Conservation (phyloP, 1,284 basidiomycete species). For the Irpex rosettiformis region DNA sequence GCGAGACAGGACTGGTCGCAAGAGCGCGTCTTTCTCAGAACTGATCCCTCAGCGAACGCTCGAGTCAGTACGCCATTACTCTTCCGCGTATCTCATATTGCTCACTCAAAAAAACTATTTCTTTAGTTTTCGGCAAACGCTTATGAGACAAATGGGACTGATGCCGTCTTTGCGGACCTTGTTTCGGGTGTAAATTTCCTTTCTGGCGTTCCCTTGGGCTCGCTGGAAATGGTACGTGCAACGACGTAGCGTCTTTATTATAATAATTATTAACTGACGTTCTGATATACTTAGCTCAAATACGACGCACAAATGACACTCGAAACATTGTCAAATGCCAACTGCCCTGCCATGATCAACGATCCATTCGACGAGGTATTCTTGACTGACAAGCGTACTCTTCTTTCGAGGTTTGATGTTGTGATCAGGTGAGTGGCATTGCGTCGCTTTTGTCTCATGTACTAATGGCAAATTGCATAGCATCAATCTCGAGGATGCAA, state of each 20-base stretch:
- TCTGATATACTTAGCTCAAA: conserved; percentile 59
- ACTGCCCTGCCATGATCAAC: conserved; percentile 31
- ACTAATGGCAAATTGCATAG: conserved; percentile 33
- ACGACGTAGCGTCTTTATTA: neutral
- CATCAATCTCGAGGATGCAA: conserved; percentile 56
- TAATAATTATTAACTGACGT: neutral
- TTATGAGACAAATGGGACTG: conserved; percentile 38
- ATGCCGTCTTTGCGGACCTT: conserved; percentile 77
- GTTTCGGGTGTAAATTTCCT: conserved; percentile 80
- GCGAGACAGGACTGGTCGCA: conserved; percentile 71
- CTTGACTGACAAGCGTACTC: conserved; percentile 62
- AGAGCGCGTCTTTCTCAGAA: conserved; percentile 63
- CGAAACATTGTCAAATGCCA: conserved; percentile 47
- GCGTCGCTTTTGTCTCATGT: neutral
- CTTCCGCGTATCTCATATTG: neutral
- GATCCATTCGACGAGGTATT: conserved; percentile 80
- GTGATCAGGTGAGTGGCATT: conserved; percentile 48
- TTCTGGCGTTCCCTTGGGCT: conserved; percentile 69
- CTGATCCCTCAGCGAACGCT: conserved; percentile 20
- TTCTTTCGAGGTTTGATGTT: conserved; percentile 62
- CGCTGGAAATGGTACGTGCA: conserved; percentile 62
- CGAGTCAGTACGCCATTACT: neutral
- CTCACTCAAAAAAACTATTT: neutral
- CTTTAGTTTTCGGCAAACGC: conserved; percentile 52
- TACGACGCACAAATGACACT: conserved; percentile 76